Conservation (phyloP, 108 stramenopile species). For the Aurantiochytrium sp. region DNA sequence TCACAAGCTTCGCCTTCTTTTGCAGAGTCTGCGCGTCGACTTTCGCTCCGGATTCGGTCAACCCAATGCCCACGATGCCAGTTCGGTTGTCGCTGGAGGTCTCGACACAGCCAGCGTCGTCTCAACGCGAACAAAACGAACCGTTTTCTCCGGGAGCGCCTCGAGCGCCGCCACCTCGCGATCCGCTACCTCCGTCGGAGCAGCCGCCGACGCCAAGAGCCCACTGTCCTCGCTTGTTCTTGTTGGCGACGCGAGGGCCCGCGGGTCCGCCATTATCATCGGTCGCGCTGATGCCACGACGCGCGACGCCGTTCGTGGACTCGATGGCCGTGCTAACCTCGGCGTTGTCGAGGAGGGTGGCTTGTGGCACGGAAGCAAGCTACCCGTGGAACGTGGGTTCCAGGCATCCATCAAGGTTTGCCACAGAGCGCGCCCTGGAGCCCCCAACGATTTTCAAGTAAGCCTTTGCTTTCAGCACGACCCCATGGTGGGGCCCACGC, state of each 20-base stretch:
- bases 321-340: too few species aligned
- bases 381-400: neutral
- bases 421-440: neutral
- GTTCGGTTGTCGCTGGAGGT: neutral
- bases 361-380: neutral
- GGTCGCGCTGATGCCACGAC: neutral
- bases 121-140: neutral
- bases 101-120: neutral
- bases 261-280: neutral
- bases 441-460: neutral
- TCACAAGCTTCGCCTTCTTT: neutral
- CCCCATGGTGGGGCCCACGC: neutral
- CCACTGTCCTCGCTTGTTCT: neutral
- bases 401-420: neutral
- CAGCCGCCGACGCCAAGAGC: neutral
- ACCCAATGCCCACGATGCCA: neutral
- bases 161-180: neutral
- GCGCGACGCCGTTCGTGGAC: too few species aligned
- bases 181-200: neutral
- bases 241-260: neutral
- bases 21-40: neutral
- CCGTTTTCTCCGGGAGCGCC: neutral
- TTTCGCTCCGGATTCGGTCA: neutral
- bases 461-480: neutral
- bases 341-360: neutral